Evolutionary conservation across 2,329 filamentous ascomycete species (phyloP).

Genomic region (Pseudogymnoascus sp.): DNA sequence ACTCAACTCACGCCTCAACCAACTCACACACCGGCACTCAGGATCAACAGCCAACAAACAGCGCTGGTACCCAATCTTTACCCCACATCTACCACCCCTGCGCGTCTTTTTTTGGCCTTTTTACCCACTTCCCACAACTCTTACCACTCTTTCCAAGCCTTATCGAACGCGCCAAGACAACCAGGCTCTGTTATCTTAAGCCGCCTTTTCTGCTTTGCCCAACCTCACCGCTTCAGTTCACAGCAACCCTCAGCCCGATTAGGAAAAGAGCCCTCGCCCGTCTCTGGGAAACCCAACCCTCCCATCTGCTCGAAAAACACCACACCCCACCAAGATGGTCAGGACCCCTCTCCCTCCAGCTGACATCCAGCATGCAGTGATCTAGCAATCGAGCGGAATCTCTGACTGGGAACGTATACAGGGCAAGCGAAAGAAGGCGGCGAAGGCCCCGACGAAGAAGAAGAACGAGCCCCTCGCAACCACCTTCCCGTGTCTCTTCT

Average conservation of each 20-base stretch:
- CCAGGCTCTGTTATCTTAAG: conserved; percentile 6
- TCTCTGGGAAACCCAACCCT: not conserved
- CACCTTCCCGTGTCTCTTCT: conserved; percentile 94
- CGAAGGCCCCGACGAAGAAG: conserved; percentile 58
- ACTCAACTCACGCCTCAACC: not conserved
- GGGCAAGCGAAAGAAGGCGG: conserved; percentile 90
- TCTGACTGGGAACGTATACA: conserved; percentile 31
- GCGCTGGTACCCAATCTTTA: not conserved
- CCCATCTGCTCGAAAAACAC: not conserved
- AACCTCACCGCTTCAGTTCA: conserved; percentile 3
- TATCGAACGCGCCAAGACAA: conserved; percentile 5
- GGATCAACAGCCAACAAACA: not conserved
- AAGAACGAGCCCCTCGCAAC: conserved; percentile 64
- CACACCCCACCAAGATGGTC: conserved; percentile 6
- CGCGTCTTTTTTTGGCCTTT: not conserved
- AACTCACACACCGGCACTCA: not conserved
- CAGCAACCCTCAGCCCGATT: conserved; percentile 2
- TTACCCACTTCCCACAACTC: not conserved
- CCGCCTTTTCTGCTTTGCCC: conserved; percentile 8
- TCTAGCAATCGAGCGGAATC: not conserved
- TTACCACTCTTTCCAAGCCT: not conserved
- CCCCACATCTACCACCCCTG: not conserved
- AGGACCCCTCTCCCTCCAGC: conserved; percentile 3
- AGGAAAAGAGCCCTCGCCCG: not conserved
- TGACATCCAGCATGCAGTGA: not conserved